Evolutionary conservation across 106 monocot genomes (phyloP).

Genomic region (Phalaenopsis aphrodite): DNA sequence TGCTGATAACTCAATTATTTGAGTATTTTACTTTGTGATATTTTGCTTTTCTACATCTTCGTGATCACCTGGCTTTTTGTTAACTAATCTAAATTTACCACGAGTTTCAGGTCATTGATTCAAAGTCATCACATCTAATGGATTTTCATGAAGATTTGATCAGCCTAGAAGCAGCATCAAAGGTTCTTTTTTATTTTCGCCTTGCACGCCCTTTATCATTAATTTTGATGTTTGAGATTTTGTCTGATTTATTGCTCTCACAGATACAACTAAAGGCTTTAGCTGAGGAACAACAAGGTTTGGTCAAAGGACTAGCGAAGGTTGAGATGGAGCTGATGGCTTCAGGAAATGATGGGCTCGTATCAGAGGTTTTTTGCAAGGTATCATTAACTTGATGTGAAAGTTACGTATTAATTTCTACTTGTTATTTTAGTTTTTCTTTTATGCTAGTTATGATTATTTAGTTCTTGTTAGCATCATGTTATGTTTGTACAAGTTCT

Average conservation of each 20-base stretch:
- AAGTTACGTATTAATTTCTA: neutral
- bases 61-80: no score
- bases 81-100: neutral
- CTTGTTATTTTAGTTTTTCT: neutral
- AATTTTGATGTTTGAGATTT: constrained; percentile 4
- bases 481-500: no score
- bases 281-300: constrained; percentile 77
- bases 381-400: constrained; percentile 19
- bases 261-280: constrained; percentile 61
- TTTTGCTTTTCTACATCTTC: no score
- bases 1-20: no score
- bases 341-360: constrained; percentile 81
- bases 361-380: constrained; percentile 73
- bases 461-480: neutral
- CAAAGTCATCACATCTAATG: constrained; percentile 59
- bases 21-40: no score
- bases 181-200: constrained; percentile 26
- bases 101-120: constrained; percentile 57
- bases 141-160: constrained; percentile 67
- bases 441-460: neutral
- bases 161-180: constrained; percentile 84
- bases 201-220: no score
- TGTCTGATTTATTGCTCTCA: constrained; percentile 9
- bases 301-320: constrained; percentile 77
- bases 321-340: constrained; percentile 63